Percentiles rank a stretch among this genome's conserved stretches.
phyloP scores from a whole-genome alignment of 2,329 filamentous ascomycete genomes.

The Fusarium solani-melongenae region DNA sequence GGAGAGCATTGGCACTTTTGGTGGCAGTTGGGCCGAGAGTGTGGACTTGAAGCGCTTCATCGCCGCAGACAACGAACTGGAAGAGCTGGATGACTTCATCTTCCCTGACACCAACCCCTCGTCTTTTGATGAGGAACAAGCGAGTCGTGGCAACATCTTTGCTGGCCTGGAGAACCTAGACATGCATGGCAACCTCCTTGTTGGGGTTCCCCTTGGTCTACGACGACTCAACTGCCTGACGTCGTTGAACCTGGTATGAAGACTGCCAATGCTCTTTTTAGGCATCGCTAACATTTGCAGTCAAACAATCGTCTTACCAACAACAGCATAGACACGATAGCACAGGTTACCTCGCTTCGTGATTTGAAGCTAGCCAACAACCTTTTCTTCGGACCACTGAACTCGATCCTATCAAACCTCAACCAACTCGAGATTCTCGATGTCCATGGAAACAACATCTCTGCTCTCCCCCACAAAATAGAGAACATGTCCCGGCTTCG shows the following conservation, averaged over 20 bases:
- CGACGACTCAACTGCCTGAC: conserved; percentile 79
- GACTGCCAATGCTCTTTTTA: not conserved
- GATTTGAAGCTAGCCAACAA: conserved; percentile 89
- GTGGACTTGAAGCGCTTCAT: conserved; percentile 88
- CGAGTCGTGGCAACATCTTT: conserved; percentile 79
- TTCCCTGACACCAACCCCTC: conserved; percentile 79
- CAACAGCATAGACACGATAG: conserved; percentile 76
- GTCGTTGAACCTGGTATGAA: conserved; percentile 80
- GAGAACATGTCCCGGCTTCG: conserved; percentile 76
- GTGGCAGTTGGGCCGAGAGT: conserved; percentile 86
- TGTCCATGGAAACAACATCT: conserved; percentile 82
- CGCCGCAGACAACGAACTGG: conserved; percentile 90
- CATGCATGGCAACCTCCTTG: conserved; percentile 84
- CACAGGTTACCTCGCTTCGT: conserved; percentile 76
- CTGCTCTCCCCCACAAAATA: conserved; percentile 74
- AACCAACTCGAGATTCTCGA: conserved; percentile 82
- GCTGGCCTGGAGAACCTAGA: conserved; percentile 84
- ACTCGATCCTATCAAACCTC: conserved; percentile 71
- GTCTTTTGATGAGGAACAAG: conserved; percentile 71
- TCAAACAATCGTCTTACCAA: conserved; percentile 85
- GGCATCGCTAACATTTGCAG: conserved; percentile 53
- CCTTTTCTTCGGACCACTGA: conserved; percentile 74
- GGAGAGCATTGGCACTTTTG: conserved; percentile 71
- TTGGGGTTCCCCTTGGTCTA: conserved; percentile 78
- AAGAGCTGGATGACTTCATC: conserved; percentile 75